Conservation (phyloP, 345 rosid genomes). For the Viola odorata region DNA sequence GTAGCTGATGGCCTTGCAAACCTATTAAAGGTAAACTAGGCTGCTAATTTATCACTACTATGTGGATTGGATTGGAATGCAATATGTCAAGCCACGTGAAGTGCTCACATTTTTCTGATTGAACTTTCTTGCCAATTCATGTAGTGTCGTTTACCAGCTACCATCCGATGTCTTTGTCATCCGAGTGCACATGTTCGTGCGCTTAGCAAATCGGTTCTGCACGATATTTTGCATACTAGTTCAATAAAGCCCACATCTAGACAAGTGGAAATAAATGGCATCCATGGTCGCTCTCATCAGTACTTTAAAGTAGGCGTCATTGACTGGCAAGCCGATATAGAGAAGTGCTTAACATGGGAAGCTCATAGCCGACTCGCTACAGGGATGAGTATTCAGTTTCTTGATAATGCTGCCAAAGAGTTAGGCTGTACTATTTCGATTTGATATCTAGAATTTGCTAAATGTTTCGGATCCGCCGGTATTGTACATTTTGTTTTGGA, state of each 20-base stretch:
- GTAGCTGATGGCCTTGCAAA: constrained; percentile 89
- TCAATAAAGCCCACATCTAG: constrained; percentile 34
- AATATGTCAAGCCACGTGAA: background rate
- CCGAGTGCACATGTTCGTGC: constrained; percentile 96
- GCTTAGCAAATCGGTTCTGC: constrained; percentile 79
- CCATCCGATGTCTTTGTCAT: constrained; percentile 76
- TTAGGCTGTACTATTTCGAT: constrained; percentile 60
- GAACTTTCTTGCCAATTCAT: constrained; percentile 14
- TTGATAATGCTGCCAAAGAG: constrained; percentile 67
- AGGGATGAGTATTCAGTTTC: constrained; percentile 61
- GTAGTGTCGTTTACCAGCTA: constrained; percentile 95
- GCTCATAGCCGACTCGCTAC: constrained; percentile 70
- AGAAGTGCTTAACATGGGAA: constrained; percentile 84
- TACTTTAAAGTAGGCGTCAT: constrained; percentile 43
- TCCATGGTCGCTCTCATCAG: constrained; percentile 41
- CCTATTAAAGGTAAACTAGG: constrained; percentile 58
- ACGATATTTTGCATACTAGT: constrained; percentile 52
- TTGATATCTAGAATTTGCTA: constrained; percentile 24
- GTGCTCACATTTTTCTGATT: background rate
- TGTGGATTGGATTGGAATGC: background rate
- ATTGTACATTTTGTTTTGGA: too few relatives aligned
- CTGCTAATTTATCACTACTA: too few relatives aligned
- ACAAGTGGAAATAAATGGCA: constrained; percentile 43
- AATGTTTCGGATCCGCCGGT: too few relatives aligned
- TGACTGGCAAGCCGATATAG: constrained; percentile 79